phyloP scores from a whole-genome alignment of 345 rosid genomes.

The Rhizophora apiculata region DNA sequence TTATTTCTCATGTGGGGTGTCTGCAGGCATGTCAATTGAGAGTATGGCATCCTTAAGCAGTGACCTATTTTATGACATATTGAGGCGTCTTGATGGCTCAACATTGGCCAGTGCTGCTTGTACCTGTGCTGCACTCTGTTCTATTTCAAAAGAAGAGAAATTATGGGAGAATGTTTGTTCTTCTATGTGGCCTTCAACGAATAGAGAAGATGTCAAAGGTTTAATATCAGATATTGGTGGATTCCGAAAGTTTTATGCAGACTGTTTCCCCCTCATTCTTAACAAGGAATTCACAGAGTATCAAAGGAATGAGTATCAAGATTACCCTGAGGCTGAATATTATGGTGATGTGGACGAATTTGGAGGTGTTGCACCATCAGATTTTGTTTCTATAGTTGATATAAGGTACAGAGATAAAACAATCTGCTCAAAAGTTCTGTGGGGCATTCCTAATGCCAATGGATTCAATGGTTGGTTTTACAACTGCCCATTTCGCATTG shows the following conservation, averaged over 20 bases:
- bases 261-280: conserved; percentile 73
- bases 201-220: conserved; percentile 56
- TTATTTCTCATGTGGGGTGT: conserved; percentile 5
- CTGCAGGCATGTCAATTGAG: conserved; percentile 39
- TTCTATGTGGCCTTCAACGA: conserved; percentile 73
- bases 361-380: conserved; percentile 49
- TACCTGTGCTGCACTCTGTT: conserved; percentile 59
- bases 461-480: conserved; percentile 67
- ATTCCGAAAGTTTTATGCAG: conserved; percentile 67
- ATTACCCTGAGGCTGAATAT: conserved; percentile 68
- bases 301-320: conserved; percentile 48
- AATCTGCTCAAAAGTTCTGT: conserved; percentile 63
- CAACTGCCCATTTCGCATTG: conserved; percentile 68
- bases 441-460: conserved; percentile 70
- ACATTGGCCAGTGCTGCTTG: conserved; percentile 75
- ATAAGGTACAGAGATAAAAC: conserved; percentile 55
- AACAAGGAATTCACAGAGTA: conserved; percentile 57
- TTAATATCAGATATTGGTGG: conserved; percentile 62
- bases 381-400: conserved; percentile 68
- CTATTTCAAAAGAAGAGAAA: conserved; percentile 68
- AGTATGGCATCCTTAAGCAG: conserved; percentile 47
- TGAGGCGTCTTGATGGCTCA: conserved; percentile 71
- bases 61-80: conserved; percentile 67
- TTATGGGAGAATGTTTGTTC: conserved; percentile 75
- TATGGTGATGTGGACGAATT: conserved; percentile 55